These are phyloP conservation scores for Sphenostylis stenocarpa DNA, from an alignment of 306 rosid genomes.

Conservation along the genomic window DNA sequence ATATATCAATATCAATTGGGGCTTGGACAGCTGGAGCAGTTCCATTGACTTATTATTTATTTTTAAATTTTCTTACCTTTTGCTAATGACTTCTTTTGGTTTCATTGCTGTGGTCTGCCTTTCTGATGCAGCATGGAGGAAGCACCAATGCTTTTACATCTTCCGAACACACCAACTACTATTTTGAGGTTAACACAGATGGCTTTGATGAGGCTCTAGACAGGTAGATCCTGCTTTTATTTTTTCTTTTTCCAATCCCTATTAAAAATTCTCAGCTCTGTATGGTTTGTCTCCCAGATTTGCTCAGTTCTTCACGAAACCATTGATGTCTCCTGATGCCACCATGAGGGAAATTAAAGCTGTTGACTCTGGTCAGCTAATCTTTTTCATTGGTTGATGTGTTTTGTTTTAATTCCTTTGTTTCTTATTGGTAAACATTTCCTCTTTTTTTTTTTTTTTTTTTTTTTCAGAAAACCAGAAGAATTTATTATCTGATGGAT, in stretches of 20 bases:
- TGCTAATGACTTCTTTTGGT: slow-evolving; percentile 28
- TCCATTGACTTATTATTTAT: background rate
- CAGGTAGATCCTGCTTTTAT: slow-evolving; percentile 53
- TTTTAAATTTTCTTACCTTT: background rate
- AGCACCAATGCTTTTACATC: slow-evolving; percentile 80
- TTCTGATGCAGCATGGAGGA: slow-evolving; percentile 77
- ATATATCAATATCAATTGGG: background rate
- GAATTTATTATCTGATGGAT: slow-evolving; percentile 79
- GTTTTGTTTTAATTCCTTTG: slow-evolving; percentile 7
- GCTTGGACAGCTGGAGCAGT: background rate
- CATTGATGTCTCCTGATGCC: slow-evolving; percentile 95
- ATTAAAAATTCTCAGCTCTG: background rate
- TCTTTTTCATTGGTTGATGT: slow-evolving; percentile 5
- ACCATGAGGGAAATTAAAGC: slow-evolving; percentile 96
- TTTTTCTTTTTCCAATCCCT: slow-evolving; percentile 20
- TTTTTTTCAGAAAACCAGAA: slow-evolving; percentile 77
- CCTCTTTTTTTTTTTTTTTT: background rate
- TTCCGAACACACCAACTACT: slow-evolving; percentile 71
- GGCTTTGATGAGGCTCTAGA: slow-evolving; percentile 95
- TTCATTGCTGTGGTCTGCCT: slow-evolving; percentile 10
- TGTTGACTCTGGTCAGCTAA: slow-evolving; percentile 89
- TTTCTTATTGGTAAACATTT: slow-evolving; percentile 2
- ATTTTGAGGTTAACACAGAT: slow-evolving; percentile 76
- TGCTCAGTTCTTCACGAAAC: slow-evolving; percentile 90
- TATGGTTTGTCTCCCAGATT: slow-evolving; percentile 58